These are phyloP conservation scores for Pezicula carpinea DNA, from an alignment of 2,329 filamentous ascomycete species.

Conservation along the genomic window DNA sequence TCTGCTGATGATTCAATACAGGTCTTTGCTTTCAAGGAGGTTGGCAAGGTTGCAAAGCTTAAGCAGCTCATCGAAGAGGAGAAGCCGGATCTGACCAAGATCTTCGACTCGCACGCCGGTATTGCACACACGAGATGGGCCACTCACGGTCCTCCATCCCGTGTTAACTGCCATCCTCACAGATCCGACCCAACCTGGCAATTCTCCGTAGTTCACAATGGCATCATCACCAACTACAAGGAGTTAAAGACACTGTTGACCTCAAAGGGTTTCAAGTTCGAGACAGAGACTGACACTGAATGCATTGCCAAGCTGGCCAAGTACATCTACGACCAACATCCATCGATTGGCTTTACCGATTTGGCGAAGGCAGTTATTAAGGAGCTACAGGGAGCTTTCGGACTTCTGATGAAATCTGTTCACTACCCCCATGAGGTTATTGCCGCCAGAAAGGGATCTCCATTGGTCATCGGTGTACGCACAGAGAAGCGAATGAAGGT, in stretches of 20 bases:
- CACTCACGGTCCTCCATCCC: slow-evolving; percentile 91
- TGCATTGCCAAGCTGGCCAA: slow-evolving; percentile 99
- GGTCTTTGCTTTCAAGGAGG: slow-evolving; percentile 95
- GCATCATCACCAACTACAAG: slow-evolving; percentile 99
- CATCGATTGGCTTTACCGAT: slow-evolving; percentile 91
- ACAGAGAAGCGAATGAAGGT: slow-evolving; percentile 99
- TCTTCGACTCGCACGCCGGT: slow-evolving; percentile 96
- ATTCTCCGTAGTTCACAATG: slow-evolving; percentile 97
- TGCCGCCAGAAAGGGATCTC: slow-evolving; percentile 96
- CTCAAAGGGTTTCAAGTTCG: slow-evolving; percentile 95
- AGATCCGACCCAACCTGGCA: slow-evolving; percentile 95
- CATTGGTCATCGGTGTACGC: slow-evolving; percentile 93
- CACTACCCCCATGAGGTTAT: slow-evolving; percentile 98
- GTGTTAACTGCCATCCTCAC: slow-evolving; percentile 96
- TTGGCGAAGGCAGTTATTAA: slow-evolving; percentile 97
- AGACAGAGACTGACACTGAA: slow-evolving; percentile 99
- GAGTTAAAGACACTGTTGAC: slow-evolving; percentile 91
- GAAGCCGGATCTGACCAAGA: slow-evolving; percentile 81
- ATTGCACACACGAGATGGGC: slow-evolving; percentile 99
- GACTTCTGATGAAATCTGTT: slow-evolving; percentile 94
- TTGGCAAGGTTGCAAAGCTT: slow-evolving; percentile 97
- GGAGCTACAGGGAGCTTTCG: slow-evolving; percentile 96
- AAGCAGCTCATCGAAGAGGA: slow-evolving; percentile 85
- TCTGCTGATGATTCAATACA: slow-evolving; percentile 62
- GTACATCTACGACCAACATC: slow-evolving; percentile 95